Conservation (phyloP, 768 basidiomycete species). For the Lepiota subincarnata region DNA sequence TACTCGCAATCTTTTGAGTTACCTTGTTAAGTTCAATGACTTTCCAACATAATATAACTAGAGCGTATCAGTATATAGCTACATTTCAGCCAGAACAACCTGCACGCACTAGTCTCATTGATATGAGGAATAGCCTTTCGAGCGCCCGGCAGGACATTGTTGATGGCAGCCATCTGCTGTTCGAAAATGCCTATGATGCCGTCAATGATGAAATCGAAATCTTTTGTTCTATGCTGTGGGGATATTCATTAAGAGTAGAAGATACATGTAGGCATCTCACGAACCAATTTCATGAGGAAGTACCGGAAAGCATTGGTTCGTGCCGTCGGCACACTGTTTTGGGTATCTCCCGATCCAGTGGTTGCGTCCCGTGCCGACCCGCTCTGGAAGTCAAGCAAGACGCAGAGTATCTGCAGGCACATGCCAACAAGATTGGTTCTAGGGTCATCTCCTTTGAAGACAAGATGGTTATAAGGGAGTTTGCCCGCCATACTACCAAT, state of each 20-base stretch:
- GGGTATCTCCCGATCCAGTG: slow-evolving; percentile 37
- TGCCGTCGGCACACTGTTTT: slow-evolving; percentile 46
- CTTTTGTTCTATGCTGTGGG: slow-evolving; percentile 79
- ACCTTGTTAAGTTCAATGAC: slow-evolving; percentile 93
- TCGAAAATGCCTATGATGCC: slow-evolving; percentile 67
- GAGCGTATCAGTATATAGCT: slow-evolving; percentile 10
- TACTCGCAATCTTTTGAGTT: neutral
- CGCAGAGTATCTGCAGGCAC: slow-evolving; percentile 74
- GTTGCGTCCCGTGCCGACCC: slow-evolving; percentile 59
- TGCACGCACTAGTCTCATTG: slow-evolving; percentile 70
- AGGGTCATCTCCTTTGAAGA: slow-evolving; percentile 86
- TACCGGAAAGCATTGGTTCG: slow-evolving; percentile 88
- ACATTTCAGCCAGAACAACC: neutral
- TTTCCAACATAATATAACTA: slow-evolving; percentile 86
- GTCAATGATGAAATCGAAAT: slow-evolving; percentile 79
- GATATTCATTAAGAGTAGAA: slow-evolving; percentile 10
- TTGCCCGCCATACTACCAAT: slow-evolving; percentile 73
- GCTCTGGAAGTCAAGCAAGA: slow-evolving; percentile 77
- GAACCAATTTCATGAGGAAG: slow-evolving; percentile 84
- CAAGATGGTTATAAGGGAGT: slow-evolving; percentile 85
- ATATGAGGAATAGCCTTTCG: slow-evolving; percentile 78
- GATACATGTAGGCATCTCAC: slow-evolving; percentile 21
- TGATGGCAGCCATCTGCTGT: slow-evolving; percentile 71
- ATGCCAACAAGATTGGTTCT: slow-evolving; percentile 66
- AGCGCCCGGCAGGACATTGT: slow-evolving; percentile 82